Evolutionary conservation across 306 rosid species (phyloP).

Genomic region (Vigna angularis): DNA sequence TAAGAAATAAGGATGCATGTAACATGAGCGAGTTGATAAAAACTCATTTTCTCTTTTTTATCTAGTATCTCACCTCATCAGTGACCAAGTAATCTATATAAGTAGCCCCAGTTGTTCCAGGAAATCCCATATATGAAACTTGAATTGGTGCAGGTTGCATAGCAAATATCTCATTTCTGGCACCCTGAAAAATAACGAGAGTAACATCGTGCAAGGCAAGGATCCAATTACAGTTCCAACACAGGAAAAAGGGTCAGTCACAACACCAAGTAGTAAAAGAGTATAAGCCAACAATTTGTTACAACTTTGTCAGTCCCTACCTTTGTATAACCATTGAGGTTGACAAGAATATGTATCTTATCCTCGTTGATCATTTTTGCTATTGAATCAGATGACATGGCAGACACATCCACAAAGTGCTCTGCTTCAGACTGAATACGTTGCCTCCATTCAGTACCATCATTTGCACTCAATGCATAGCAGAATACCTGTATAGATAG

Average conservation of each 20-base stretch:
- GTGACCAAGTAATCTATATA: conserved; percentile 90
- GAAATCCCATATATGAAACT: conserved; percentile 99
- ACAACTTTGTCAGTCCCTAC: conserved; percentile 41
- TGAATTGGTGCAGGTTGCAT: conserved; percentile 97
- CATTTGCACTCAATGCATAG: conserved; percentile 94
- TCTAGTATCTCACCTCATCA: conserved; percentile 74
- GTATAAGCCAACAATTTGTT: background rate
- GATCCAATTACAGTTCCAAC: conserved; percentile 13
- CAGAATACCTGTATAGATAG: conserved; percentile 73
- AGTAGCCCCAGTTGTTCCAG: conserved; percentile 96
- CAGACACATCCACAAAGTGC: conserved; percentile 90
- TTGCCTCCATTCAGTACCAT: conserved; percentile 95
- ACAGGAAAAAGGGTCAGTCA: background rate
- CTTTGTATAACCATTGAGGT: conserved; percentile 99
- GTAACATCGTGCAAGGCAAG: conserved; percentile 5
- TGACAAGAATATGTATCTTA: conserved; percentile 86
- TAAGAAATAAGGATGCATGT: conserved; percentile 20
- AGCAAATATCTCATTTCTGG: conserved; percentile 94
- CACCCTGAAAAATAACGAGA: conserved; percentile 70
- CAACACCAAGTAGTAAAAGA: background rate
- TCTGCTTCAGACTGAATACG: conserved; percentile 92
- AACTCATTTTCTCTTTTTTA: background rate
- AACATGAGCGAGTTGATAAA: background rate
- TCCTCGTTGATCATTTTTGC: conserved; percentile 88
- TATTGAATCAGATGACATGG: conserved; percentile 88